A percentile compares a stretch with the other conserved stretches of the same genome.
Evolutionary conservation across 805 yeast genomes (phyloP).

Genomic region (Kodamaea kaohsiungensis): DNA sequence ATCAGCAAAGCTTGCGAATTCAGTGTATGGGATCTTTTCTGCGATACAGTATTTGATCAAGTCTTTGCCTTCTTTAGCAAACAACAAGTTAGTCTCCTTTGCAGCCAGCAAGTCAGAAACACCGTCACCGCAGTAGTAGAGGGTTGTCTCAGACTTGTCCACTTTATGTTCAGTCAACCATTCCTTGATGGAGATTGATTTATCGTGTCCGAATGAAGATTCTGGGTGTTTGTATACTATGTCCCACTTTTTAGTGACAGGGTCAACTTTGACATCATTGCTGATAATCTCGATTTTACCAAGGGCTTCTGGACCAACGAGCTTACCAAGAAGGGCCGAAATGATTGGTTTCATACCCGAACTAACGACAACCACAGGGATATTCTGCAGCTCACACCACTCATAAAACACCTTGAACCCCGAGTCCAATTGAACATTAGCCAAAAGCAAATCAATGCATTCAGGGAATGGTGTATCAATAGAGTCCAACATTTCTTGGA

Average conservation of each 20-base stretch:
- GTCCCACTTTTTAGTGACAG: constrained; percentile 68
- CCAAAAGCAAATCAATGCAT: constrained; percentile 69
- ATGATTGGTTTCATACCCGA: constrained; percentile 95
- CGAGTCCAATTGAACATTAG: constrained; percentile 77
- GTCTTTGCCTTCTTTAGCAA: constrained; percentile 92
- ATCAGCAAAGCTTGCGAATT: constrained; percentile 74
- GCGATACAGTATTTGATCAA: constrained; percentile 79
- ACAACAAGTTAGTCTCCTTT: constrained; percentile 86
- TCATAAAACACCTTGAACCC: constrained; percentile 82
- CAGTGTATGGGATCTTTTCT: constrained; percentile 81
- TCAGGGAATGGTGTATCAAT: constrained; percentile 74
- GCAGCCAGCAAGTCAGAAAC: constrained; percentile 95
- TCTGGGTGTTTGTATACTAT: constrained; percentile 81
- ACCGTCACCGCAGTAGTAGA: constrained; percentile 97
- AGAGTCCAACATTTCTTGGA: constrained; percentile 80
- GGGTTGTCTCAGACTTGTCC: constrained; percentile 23
- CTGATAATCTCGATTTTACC: constrained; percentile 45
- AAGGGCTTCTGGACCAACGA: constrained; percentile 77
- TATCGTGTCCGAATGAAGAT: constrained; percentile 92
- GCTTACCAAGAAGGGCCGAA: constrained; percentile 66
- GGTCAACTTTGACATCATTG: constrained; percentile 62
- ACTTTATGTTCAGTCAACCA: constrained; percentile 35
- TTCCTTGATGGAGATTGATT: constrained; percentile 73
- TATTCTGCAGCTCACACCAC: constrained; percentile 70
- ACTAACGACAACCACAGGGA: constrained; percentile 86